Base-by-base conservation (phyloP, 2,329 filamentous ascomycete genomes). In the Paramyrothecium sp. region DNA sequence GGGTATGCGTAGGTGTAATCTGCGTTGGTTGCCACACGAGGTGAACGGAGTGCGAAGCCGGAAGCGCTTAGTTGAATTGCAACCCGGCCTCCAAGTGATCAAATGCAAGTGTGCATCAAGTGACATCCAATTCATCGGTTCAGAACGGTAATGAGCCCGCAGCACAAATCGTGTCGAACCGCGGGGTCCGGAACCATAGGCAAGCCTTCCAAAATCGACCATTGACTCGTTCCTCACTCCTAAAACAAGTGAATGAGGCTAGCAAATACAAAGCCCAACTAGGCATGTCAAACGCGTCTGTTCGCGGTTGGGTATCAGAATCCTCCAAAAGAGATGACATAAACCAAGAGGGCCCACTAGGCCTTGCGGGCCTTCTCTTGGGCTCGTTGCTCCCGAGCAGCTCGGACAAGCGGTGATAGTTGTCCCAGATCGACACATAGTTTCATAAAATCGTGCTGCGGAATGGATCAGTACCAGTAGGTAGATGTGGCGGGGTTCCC, bases 401-500 rank as follows among this genome's bases (percentile, higher is more conserved):
- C 90, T 68, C 89, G 86, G 54, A 98, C 94, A 58, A 98, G 83
- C 11, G 94, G 93, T 23, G 94, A 89, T 55, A 98, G 81, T 58
- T 92, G 91, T 55, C 81, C 81, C 17, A 93, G 75, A 58, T 91
- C 89, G 56, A 90, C 86, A 66, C 90, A 92, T 61, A 82, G 74
- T 68, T 87, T 87, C 88, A 93, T 92, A 71, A 93, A 93, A 16
- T 90, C 87, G 68, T 93, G 90, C 90, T 93, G 66, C 10, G 51
- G 59, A 23, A 22, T 19, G 20, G 47, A 56, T 72, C 59, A 71
- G 68, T 33, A 26, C 38, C 30, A 19, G 3, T 20, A 11, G 19
- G 3, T 21, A 51, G 13, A 53, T 20, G 19, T 20, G 12, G 12
- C 11, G 19, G 22, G 47, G 67, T 56, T 30, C 26, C 10, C 5